Percentiles rank a stretch among this genome's conserved stretches.
phyloP scores from a whole-genome alignment of 2,329 filamentous ascomycete genomes.

The Conoideocrella luteorostrata region DNA sequence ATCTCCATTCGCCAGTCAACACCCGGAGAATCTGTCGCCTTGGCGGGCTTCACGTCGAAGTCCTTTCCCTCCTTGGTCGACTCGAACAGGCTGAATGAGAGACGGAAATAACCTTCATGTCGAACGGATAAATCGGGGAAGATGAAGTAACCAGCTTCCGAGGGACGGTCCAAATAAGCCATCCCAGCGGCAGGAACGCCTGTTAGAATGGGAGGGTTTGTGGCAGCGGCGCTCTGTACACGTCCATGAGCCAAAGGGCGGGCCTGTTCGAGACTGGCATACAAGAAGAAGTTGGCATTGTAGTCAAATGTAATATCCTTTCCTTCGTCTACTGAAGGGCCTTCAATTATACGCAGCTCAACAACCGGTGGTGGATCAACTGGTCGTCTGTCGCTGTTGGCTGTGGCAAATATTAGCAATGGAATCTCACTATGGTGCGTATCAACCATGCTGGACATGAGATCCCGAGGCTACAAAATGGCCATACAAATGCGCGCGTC shows the following conservation, averaged over 20 bases:
- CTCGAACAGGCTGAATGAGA: slow-evolving; percentile 91
- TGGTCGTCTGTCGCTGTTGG: slow-evolving; percentile 67
- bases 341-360: slow-evolving; percentile 79
- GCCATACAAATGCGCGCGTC: background rate
- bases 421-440: too few relatives aligned
- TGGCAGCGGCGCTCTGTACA: slow-evolving; percentile 58
- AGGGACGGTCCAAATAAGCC: slow-evolving; percentile 86
- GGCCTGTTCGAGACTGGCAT: slow-evolving; percentile 81
- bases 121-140: slow-evolving; percentile 95
- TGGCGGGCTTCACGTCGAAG: slow-evolving; percentile 50
- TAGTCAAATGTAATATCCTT: slow-evolving; percentile 81
- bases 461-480: background rate
- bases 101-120: slow-evolving; percentile 87
- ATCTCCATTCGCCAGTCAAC: slow-evolving; percentile 87
- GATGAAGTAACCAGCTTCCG: slow-evolving; percentile 82
- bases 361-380: slow-evolving; percentile 94
- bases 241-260: slow-evolving; percentile 78
- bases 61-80: slow-evolving; percentile 83
- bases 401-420: slow-evolving; percentile 19
- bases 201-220: slow-evolving; percentile 77
- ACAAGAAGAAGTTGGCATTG: slow-evolving; percentile 97
- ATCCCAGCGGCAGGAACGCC: slow-evolving; percentile 93
- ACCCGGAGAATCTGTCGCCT: slow-evolving; percentile 35
- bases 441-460: too few relatives aligned
- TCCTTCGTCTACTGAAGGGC: slow-evolving; percentile 51